Evolutionary conservation across 2,329 filamentous ascomycete genomes (phyloP).

Genomic region (Aspergillus japonicus): DNA sequence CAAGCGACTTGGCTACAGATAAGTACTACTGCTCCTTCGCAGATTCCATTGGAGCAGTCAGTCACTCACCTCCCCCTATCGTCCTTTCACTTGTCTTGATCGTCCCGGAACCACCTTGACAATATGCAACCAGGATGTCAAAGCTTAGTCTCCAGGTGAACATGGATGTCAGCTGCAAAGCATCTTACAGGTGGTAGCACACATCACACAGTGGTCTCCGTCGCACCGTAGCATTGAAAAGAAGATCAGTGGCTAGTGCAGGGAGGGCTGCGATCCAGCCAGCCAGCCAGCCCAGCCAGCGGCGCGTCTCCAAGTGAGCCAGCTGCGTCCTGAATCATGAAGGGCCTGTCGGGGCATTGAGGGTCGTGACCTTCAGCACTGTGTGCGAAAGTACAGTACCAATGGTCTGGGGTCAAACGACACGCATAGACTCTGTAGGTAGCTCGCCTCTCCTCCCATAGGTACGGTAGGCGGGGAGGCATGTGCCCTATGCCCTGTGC

Average conservation of each 20-base stretch:
- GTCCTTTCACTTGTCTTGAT: neutral
- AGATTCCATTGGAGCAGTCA: neutral
- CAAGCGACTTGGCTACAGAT: neutral
- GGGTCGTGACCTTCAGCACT: neutral
- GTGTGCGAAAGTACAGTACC: neutral
- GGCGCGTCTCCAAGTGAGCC: neutral
- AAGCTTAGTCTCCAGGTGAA: neutral
- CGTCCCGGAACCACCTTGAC: conserved; percentile 1
- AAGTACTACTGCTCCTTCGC: neutral
- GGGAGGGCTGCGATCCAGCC: neutral
- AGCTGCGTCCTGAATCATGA: neutral
- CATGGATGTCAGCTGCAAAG: neutral
- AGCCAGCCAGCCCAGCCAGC: neutral
- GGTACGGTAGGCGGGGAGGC: neutral
- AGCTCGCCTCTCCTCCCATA: neutral
- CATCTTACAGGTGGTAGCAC: neutral
- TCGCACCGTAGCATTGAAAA: neutral
- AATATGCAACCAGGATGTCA: neutral
- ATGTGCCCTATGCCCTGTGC: neutral
- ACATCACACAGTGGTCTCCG: neutral
- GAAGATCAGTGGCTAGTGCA: neutral
- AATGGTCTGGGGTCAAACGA: neutral
- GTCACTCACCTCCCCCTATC: neutral
- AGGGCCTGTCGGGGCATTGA: neutral
- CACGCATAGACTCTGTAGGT: neutral